Conservation (phyloP, 331 rosid species). For the Phaseolus coccineus region DNA sequence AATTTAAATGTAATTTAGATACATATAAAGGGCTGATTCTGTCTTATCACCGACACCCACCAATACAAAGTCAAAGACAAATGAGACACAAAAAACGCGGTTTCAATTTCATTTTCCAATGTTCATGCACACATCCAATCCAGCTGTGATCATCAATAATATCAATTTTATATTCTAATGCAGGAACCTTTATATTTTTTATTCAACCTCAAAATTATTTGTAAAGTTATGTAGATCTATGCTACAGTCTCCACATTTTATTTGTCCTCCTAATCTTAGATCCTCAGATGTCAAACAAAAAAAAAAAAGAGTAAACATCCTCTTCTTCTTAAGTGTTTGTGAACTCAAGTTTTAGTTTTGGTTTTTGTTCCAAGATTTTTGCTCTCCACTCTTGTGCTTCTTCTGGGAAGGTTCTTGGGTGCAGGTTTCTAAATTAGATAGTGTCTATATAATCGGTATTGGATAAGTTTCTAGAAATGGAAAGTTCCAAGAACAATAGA, state of each 20-base stretch:
- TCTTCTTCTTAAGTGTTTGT: constrained; percentile 37
- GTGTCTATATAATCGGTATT: constrained; percentile 39
- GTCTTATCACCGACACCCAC: constrained; percentile 43
- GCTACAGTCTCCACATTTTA: constrained; percentile 27
- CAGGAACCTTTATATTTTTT: background rate
- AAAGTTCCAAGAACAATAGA: constrained; percentile 62
- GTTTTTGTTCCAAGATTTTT: constrained; percentile 16
- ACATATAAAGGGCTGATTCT: constrained; percentile 33
- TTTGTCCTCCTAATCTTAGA: constrained; percentile 45
- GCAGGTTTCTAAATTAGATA: constrained; percentile 53
- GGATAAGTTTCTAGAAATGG: constrained; percentile 71
- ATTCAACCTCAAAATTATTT: background rate
- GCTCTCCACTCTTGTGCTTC: constrained; percentile 23
- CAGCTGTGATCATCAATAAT: constrained; percentile 65
- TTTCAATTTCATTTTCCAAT: constrained; percentile 53
- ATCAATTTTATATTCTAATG: constrained; percentile 37
- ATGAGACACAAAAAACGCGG: constrained; percentile 57
- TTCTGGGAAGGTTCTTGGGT: constrained; percentile 56
- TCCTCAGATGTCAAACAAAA: constrained; percentile 42
- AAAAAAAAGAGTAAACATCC: background rate
- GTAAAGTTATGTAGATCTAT: constrained; percentile 48
- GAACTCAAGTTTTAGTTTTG: constrained; percentile 35
- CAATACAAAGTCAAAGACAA: constrained; percentile 38
- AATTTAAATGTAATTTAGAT: background rate
- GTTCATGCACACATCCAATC: constrained; percentile 58